These are phyloP conservation scores for Tuber borchii DNA, from an alignment of 495 filamentous ascomycete genomes.

Conservation along the genomic window DNA sequence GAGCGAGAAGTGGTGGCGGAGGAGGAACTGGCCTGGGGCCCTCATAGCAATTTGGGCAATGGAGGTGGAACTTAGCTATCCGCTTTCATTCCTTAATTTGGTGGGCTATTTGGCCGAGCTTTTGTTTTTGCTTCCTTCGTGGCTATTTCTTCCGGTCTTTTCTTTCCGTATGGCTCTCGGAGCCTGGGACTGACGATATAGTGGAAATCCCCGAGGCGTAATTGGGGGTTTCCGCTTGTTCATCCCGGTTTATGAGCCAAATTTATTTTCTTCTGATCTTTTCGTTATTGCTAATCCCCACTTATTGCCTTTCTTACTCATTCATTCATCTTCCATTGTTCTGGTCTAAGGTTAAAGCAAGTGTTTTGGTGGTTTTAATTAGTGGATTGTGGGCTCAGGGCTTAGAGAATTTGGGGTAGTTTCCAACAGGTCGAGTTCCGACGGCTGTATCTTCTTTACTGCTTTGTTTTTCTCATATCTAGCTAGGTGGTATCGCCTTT, in stretches of 20 bases:
- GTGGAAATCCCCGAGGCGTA: not conserved
- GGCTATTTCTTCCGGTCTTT: slow-evolving; percentile 12
- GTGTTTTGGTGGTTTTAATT: not conserved
- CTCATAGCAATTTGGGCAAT: slow-evolving; percentile 20
- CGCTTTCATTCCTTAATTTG: slow-evolving; percentile 5
- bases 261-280: not conserved
- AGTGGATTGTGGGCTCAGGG: not conserved
- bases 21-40: slow-evolving; percentile 2
- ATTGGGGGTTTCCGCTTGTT: not conserved
- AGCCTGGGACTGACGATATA: not conserved
- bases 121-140: slow-evolving; percentile 18
- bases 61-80: slow-evolving; percentile 5
- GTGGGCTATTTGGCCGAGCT: slow-evolving; percentile 22
- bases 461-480: not conserved
- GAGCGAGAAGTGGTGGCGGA: slow-evolving; percentile 14
- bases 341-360: not conserved
- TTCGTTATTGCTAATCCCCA: not conserved
- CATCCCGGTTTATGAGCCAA: not conserved
- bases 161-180: not conserved
- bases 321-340: not conserved
- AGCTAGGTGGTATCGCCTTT: not conserved
- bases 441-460: not conserved
- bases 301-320: not conserved
- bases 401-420: not conserved
- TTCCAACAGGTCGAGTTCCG: not conserved